Evolutionary conservation across 2,329 filamentous ascomycete species (phyloP).

Genomic region (Cytospora leucostoma): DNA sequence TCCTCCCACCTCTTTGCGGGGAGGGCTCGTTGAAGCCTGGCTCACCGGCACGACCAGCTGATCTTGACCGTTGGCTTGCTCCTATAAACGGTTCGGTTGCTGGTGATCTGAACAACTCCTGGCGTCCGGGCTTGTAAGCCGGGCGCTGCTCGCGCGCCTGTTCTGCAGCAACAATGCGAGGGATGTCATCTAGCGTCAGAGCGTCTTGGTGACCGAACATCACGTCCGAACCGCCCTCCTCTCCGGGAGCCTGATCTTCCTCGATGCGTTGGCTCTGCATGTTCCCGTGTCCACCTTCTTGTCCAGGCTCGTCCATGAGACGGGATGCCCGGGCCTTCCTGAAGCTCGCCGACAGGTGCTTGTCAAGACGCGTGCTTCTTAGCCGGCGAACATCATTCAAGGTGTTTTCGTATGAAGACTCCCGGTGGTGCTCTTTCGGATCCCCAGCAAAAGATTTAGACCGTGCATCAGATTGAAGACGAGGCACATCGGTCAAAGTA

Average conservation of each 20-base stretch:
- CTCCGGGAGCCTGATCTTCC: slow-evolving; percentile 71
- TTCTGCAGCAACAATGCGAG: slow-evolving; percentile 91
- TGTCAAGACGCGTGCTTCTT: slow-evolving; percentile 90
- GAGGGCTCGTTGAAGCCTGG: slow-evolving; percentile 54
- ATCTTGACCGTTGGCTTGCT: slow-evolving; percentile 67
- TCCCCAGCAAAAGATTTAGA: slow-evolving; percentile 74
- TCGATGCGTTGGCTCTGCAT: slow-evolving; percentile 71
- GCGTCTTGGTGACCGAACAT: slow-evolving; percentile 91
- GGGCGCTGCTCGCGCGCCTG: slow-evolving; percentile 89
- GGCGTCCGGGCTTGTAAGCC: slow-evolving; percentile 69
- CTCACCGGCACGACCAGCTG: slow-evolving; percentile 53
- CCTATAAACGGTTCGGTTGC: slow-evolving; percentile 65
- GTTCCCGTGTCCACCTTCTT: slow-evolving; percentile 55
- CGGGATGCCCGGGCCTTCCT: slow-evolving; percentile 87
- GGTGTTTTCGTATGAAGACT: slow-evolving; percentile 89
- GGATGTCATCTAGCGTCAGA: slow-evolving; percentile 93
- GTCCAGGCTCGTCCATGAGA: slow-evolving; percentile 85
- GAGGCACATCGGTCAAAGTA: slow-evolving; percentile 50
- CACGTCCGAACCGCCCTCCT: slow-evolving; percentile 72
- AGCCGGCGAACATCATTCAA: slow-evolving; percentile 92
- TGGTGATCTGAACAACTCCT: slow-evolving; percentile 62
- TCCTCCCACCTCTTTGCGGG: slow-evolving; percentile 62
- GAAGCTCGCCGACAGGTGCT: slow-evolving; percentile 89
- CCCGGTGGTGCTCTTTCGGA: slow-evolving; percentile 58
- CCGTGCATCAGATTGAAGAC: slow-evolving; percentile 65